Percentiles rank a stretch among this genome's conserved stretches.
phyloP scores from a whole-genome alignment of 2,329 filamentous ascomycete species.

The Periglandula ipomoeae region DNA sequence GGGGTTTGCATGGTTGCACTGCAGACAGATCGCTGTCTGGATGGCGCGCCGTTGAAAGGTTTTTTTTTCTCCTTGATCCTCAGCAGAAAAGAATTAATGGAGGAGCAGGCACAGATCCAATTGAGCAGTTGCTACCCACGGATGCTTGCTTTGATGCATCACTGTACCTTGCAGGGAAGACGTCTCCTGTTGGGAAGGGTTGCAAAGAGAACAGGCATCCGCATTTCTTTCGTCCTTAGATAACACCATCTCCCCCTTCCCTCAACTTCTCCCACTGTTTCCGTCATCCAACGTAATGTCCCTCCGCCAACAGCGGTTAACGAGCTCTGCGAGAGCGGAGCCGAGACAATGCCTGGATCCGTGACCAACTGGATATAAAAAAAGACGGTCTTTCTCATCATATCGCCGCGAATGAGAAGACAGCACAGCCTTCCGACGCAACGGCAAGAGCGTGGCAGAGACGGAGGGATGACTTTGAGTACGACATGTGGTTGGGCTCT shows the following conservation, averaged over 20 bases:
- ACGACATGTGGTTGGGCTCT: constrained; percentile 23
- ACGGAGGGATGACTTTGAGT: constrained; percentile 4
- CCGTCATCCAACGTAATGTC: background rate
- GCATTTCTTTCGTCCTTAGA: background rate
- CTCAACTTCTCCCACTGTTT: background rate
- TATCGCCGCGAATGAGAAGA: background rate
- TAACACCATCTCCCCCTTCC: no score
- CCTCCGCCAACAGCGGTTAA: background rate
- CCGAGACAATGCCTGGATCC: background rate
- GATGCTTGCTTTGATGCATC: background rate
- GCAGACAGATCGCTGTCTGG: constrained; percentile 8
- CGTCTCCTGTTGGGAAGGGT: background rate
- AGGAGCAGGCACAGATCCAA: background rate
- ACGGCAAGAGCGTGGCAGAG: background rate
- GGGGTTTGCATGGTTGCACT: constrained; percentile 12
- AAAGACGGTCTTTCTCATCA: background rate
- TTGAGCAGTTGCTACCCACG: background rate
- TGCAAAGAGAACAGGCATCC: background rate
- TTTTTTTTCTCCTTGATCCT: background rate
- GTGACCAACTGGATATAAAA: background rate
- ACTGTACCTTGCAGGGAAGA: background rate
- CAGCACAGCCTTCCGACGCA: background rate
- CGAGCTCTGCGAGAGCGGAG: background rate
- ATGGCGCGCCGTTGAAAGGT: background rate
- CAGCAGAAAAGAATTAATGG: background rate